Percentiles rank a stretch among this genome's conserved stretches.
These are phyloP conservation scores for Triticum monococcum DNA, from an alignment of 176 grass and related monocot species.

Conservation along the genomic window DNA sequence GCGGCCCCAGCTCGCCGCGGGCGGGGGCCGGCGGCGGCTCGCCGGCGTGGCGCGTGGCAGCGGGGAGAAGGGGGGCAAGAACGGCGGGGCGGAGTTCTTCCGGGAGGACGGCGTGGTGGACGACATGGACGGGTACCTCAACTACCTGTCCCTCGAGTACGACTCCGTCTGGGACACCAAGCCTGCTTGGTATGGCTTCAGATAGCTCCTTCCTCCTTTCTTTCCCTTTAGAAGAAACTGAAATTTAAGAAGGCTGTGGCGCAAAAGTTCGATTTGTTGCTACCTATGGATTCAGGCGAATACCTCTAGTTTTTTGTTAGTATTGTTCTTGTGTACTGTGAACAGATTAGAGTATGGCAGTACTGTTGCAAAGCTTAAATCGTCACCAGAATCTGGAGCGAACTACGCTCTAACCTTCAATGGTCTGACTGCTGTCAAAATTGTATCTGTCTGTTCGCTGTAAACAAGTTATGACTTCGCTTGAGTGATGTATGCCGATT, in stretches of 20 bases:
- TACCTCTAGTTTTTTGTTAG: background rate
- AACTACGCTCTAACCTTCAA: background rate
- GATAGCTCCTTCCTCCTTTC: background rate
- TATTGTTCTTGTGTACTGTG: background rate
- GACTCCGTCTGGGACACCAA: slow-evolving; percentile 99
- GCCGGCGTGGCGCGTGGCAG: background rate
- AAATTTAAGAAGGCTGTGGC: background rate
- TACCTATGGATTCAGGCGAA: background rate
- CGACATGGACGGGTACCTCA: slow-evolving; percentile 92
- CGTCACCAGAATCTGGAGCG: background rate
- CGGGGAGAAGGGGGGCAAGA: slow-evolving; percentile 1
- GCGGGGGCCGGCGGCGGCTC: background rate
- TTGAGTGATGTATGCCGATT: background rate
- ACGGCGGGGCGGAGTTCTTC: slow-evolving; percentile 50
- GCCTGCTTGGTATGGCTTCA: slow-evolving; percentile 65
- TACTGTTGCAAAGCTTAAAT: background rate
- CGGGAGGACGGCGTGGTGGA: slow-evolving; percentile 80
- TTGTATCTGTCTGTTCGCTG: background rate
- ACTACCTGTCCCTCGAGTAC: slow-evolving; percentile 93
- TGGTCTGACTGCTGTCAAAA: background rate
- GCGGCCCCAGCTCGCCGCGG: background rate
- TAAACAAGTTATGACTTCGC: background rate
- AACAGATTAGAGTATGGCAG: background rate
- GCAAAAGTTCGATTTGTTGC: background rate
- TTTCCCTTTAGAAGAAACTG: background rate